A percentile compares a stretch with the other conserved stretches of the same genome.
phyloP scores from a whole-genome alignment of 331 rosid species.

The Quercus tomentella region DNA sequence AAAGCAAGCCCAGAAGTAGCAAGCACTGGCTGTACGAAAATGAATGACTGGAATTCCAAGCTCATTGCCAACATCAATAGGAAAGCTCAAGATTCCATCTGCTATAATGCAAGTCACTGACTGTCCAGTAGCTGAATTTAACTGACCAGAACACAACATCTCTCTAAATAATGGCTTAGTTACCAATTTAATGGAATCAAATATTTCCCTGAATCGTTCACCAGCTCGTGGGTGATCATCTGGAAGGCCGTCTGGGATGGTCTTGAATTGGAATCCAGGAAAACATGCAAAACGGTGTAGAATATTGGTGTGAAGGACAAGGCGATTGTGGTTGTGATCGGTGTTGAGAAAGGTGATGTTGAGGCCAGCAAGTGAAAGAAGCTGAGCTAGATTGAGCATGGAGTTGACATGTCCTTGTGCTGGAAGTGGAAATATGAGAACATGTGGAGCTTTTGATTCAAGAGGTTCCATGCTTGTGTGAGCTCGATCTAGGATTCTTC shows the following conservation, averaged over 20 bases:
- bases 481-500: no score
- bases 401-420: slow-evolving; percentile 34
- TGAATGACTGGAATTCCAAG: slow-evolving; percentile 31
- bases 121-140: not conserved
- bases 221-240: slow-evolving; percentile 22
- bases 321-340: slow-evolving; percentile 10
- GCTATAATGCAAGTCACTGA: slow-evolving; percentile 25
- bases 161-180: slow-evolving; percentile 23
- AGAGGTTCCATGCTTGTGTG: no score
- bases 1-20: slow-evolving; percentile 31
- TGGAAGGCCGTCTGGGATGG: slow-evolving; percentile 21
- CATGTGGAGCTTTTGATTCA: not conserved
- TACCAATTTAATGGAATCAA: not conserved
- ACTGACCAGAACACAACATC: not conserved
- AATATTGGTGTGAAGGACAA: slow-evolving; percentile 11
- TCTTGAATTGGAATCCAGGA: slow-evolving; percentile 23
- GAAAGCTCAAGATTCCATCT: slow-evolving; percentile 27
- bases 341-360: slow-evolving; percentile 30
- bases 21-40: slow-evolving; percentile 28
- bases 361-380: slow-evolving; percentile 12
- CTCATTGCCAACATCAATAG: slow-evolving; percentile 28
- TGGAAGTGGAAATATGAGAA: not conserved
- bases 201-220: not conserved
- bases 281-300: not conserved
- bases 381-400: slow-evolving; percentile 33